Conservation (phyloP, 1,284 basidiomycete species). For the Naganishia albida region DNA sequence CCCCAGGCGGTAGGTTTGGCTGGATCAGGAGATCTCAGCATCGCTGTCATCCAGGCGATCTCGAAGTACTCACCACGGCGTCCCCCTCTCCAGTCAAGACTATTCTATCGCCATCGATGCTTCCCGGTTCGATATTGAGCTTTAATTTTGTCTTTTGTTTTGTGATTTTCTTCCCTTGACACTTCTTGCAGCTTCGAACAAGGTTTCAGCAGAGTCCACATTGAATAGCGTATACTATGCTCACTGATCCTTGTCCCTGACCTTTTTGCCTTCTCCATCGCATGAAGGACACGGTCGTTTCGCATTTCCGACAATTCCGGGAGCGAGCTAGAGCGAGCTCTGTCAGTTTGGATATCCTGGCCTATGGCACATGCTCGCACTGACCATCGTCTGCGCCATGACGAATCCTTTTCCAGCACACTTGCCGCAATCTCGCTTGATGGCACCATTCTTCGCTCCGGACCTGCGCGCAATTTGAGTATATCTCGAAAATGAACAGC, state of each 20-base stretch:
- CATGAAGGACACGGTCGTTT: constrained; percentile 72
- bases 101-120: constrained; percentile 79
- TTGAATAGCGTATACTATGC: constrained; percentile 36
- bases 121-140: constrained; percentile 84
- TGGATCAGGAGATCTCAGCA: constrained; percentile 46
- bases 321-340: constrained; percentile 43
- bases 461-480: constrained; percentile 58
- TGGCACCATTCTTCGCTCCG: constrained; percentile 75
- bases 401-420: constrained; percentile 70
- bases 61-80: constrained; percentile 64
- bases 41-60: neutral
- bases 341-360: no score
- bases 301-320: constrained; percentile 55
- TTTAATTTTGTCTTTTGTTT: constrained; percentile 87
- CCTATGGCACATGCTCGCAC: constrained; percentile 35
- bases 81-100: constrained; percentile 88
- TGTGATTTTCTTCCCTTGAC: constrained; percentile 81
- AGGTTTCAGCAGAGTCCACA: neutral
- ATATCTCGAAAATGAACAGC: neutral
- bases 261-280: constrained; percentile 72
- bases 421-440: constrained; percentile 74
- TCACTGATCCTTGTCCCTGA: constrained; percentile 85
- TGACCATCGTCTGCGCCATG: constrained; percentile 46
- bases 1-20: constrained; percentile 79
- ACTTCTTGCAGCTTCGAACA: constrained; percentile 82